phyloP scores from a whole-genome alignment of 768 basidiomycete genomes.

The Boletus coccyginus region DNA sequence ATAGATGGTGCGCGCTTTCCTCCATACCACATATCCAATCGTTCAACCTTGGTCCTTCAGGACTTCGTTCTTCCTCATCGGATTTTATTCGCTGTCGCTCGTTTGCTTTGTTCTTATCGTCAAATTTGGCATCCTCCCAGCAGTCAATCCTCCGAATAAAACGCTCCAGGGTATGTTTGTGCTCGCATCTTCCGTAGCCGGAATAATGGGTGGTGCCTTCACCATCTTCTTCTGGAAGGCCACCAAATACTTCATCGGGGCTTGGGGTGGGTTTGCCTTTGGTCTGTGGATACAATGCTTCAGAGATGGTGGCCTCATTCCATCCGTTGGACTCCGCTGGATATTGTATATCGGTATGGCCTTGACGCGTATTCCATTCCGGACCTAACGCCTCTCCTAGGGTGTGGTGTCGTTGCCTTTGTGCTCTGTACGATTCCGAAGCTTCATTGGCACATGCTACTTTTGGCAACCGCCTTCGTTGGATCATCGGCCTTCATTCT shows the following conservation, averaged over 20 bases:
- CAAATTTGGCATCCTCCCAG: slow-evolving; percentile 82
- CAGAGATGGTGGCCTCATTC: slow-evolving; percentile 77
- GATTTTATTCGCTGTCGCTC: slow-evolving; percentile 85
- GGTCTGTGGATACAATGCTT: slow-evolving; percentile 88
- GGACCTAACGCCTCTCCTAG: slow-evolving; percentile 37
- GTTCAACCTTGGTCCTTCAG: slow-evolving; percentile 38
- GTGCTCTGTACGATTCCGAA: slow-evolving; percentile 81
- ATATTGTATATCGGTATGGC: slow-evolving; percentile 77
- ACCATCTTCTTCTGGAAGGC: slow-evolving; percentile 94
- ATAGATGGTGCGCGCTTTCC: slow-evolving; percentile 68
- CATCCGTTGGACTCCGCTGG: slow-evolving; percentile 78
- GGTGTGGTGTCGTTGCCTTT: slow-evolving; percentile 73
- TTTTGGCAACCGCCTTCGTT: slow-evolving; percentile 85
- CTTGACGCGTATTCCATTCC: slow-evolving; percentile 18
- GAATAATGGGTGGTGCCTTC: slow-evolving; percentile 78
- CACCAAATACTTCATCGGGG: slow-evolving; percentile 72
- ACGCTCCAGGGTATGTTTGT: slow-evolving; percentile 90
- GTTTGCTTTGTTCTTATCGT: slow-evolving; percentile 85
- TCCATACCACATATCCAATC: not conserved
- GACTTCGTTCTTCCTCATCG: slow-evolving; percentile 92
- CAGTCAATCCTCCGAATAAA: slow-evolving; percentile 74
- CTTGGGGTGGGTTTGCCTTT: slow-evolving; percentile 72
- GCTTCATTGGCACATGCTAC: slow-evolving; percentile 83
- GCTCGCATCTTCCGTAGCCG: slow-evolving; percentile 74
- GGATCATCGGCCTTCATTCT: slow-evolving; percentile 89